These are phyloP conservation scores for Dimargaris cristalligena DNA, from an alignment of 192 early-diverging fungal genomes.

Conservation along the genomic window DNA sequence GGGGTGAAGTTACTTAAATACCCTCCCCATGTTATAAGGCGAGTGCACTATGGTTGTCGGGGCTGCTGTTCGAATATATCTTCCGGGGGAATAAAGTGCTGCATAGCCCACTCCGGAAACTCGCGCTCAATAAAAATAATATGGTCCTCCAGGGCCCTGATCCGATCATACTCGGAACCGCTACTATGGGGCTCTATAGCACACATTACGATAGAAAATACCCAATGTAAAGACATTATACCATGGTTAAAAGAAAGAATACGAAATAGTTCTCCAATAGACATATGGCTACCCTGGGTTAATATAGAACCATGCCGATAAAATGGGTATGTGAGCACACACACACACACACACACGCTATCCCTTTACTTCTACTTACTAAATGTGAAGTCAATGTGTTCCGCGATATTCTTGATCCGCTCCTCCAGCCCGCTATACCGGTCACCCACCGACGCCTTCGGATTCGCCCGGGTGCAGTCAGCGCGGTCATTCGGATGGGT, in stretches of 20 bases:
- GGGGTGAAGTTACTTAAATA: too few relatives aligned
- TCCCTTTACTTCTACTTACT: conserved; percentile 16
- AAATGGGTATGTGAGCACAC: too few relatives aligned
- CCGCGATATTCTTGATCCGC: conserved; percentile 14
- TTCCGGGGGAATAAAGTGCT: conserved; percentile 37
- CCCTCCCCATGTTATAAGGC: too few relatives aligned
- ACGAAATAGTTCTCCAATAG: not conserved
- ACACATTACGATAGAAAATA: not conserved
- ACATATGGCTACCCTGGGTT: not conserved
- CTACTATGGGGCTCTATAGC: not conserved
- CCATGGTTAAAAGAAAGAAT: not conserved
- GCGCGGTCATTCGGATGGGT: not conserved
- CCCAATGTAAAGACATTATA: not conserved
- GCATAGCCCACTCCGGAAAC: conserved; percentile 60
- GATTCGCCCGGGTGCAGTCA: conserved; percentile 5
- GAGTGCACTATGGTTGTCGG: too few relatives aligned
- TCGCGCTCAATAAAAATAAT: conserved; percentile 58
- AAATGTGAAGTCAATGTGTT: conserved; percentile 53
- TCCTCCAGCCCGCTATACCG: conserved; percentile 15
- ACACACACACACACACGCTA: not conserved
- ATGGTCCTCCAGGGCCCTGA: conserved; percentile 58
- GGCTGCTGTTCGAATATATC: too few relatives aligned
- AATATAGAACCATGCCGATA: conserved; percentile 10
- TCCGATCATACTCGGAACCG: conserved; percentile 24
- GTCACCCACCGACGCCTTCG: conserved; percentile 12